Evolutionary conservation across 495 filamentous ascomycete species (phyloP), one percentile per base, ranked within the genome.

Genomic region (Antarctomyces pellizariae): DNA sequence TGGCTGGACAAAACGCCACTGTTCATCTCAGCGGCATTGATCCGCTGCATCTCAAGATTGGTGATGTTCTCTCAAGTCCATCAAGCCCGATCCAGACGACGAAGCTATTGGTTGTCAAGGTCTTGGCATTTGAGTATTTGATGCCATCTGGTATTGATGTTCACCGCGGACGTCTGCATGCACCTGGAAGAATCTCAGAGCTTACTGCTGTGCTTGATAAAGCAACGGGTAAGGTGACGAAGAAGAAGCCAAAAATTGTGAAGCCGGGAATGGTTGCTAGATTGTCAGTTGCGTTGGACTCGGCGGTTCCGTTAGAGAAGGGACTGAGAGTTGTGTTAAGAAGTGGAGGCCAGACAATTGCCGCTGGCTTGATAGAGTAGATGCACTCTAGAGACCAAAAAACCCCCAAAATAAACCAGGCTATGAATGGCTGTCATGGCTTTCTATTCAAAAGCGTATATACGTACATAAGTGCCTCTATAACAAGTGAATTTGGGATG

Each of bases 1-100:
- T 93, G n/a, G 86, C 83, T 2, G 83, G 89, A 8, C 80, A 93
- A 40, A 90, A 90, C 30, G 64, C 74, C 6, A 67, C 71, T 1
- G 48, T 97, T 11, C 75, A 90, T 40, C 59, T 97, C 28, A 58
- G 63, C n/a, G 75, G 78, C 30, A 82, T 92, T 41, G 80, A 93
- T 34, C 59, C 71, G 1, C 59, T 74, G 9, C 74, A 92, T 41
- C 60, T 95, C 5, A 67, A 67, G 22, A 43, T 68, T 5, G 86
- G 86, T 7, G 84, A 97, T 40, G 73, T 93, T 12, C 47, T 91
- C 18, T 92, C 82, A 51, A 56, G 64, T 22, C 56, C 67, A 1
- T 50, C 58, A 7, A 48, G 64, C 3, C 75, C 78, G 0, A 71
- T 92, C 22, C 45, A 52, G 7, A 71, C 68, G 30, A 45, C 75